Evolutionary conservation across 2,329 filamentous ascomycete species (phyloP), one percentile per base, ranked within the genome.

Genomic region (Stagonosporopsis vannaccii): DNA sequence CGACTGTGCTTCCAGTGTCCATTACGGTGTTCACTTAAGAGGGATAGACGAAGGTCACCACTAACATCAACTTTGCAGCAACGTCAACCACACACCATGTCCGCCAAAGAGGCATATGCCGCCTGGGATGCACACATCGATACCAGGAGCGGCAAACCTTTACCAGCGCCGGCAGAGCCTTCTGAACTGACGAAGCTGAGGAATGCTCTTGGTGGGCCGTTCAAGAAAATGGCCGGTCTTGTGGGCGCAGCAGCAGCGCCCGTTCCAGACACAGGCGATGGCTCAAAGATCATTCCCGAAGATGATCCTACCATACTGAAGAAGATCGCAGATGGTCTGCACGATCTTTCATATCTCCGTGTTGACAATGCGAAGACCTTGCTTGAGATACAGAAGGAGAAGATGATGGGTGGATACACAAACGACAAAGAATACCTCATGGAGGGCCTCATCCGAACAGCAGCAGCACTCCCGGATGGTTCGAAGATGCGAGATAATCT

Each of bases 341-440:
- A 58, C 15, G 76, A 78, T 45, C 58, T 78, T 33, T 68, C 65
- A 12, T 62, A 74, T 45, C 58, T 77, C 12, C 61, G 66, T 5
- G 63, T 75, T 41, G 63, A 68, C 9, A 73, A 79, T 46, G 52
- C 77, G 13, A 67, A 76, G 43, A 75, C 76, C 1, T 58, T 80
- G 41, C 63, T 76, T 19, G 63, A 77, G 2, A 69, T 77, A 1
- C 67, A 72, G 32, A 68, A 71, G 39, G 57, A 75, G 39, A 74
- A 73, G 47, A 65, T 74, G 52, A 79, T 80, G n/a, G 83, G 84
- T 2, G 77, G 84, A 37, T 80, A 81, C 7, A 73, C 85, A 15
- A 79, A 90, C 64, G 87, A 90, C 66, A 87, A 84, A 68, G 81
- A 81, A 1, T 86, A 86, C 65, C 75, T 85, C 12, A 87, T 87